phyloP scores from a whole-genome alignment of 768 basidiomycete genomes.

The Russula griseocarnosa region DNA sequence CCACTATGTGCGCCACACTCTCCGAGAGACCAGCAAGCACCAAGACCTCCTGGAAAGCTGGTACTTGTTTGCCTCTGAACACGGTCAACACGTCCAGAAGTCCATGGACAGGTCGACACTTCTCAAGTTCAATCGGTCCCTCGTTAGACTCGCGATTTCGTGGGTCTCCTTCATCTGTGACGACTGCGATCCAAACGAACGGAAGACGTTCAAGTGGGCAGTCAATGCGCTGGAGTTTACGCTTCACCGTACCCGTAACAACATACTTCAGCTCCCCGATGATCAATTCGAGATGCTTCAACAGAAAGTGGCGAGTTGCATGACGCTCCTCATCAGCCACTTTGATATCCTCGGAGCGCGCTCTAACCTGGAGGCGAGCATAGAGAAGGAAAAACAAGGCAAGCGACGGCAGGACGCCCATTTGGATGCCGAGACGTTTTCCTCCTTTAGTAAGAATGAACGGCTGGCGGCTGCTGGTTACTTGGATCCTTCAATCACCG shows the following conservation, averaged over 20 bases:
- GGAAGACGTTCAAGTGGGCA: slow-evolving; percentile 97
- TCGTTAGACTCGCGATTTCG: slow-evolving; percentile 88
- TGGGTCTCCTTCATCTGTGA: slow-evolving; percentile 99
- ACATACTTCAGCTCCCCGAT: slow-evolving; percentile 82
- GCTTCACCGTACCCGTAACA: slow-evolving; percentile 80
- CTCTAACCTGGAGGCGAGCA: slow-evolving; percentile 80
- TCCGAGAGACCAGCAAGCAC: slow-evolving; percentile 55
- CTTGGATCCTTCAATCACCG: slow-evolving; percentile 60
- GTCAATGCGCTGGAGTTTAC: slow-evolving; percentile 94
- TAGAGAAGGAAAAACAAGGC: slow-evolving; percentile 81
- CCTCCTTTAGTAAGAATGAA: slow-evolving; percentile 37
- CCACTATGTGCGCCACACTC: slow-evolving; percentile 71
- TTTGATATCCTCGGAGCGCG: slow-evolving; percentile 97
- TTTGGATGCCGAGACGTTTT: slow-evolving; percentile 43
- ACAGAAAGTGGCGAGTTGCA: slow-evolving; percentile 90
- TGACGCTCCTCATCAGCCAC: slow-evolving; percentile 94
- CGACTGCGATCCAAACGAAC: slow-evolving; percentile 92
- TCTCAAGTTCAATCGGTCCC: slow-evolving; percentile 72
- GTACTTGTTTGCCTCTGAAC: slow-evolving; percentile 95
- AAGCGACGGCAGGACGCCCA: slow-evolving; percentile 50
- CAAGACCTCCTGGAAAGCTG: slow-evolving; percentile 91
- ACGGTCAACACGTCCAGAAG: slow-evolving; percentile 84
- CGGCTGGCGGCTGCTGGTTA: slow-evolving; percentile 40
- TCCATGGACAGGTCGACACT: slow-evolving; percentile 75
- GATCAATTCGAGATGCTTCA: slow-evolving; percentile 88